Base-by-base conservation (phyloP, 2,329 filamentous ascomycete genomes). In the Endothia cerciana region DNA sequence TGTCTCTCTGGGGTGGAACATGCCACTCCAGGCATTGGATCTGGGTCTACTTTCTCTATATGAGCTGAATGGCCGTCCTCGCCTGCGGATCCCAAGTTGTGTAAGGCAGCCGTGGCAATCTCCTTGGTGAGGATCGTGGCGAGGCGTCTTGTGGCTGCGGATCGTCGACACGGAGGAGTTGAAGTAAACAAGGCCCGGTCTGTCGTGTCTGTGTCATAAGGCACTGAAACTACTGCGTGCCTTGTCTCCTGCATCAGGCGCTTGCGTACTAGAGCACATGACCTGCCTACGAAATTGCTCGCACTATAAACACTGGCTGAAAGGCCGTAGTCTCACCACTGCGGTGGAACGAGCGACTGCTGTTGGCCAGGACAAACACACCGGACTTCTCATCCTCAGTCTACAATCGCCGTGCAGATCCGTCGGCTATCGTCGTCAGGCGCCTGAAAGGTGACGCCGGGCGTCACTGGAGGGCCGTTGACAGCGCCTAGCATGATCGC, bases 251-350 rank as follows among this genome's bases (percentile, higher is more conserved):
- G 19, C 28, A 40, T 10, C 4, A 28, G 17, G 30, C 59, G 33
- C 30, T 33, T 22, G 17, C n/a, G 40, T n/a, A 30, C 11, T 17
- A 38, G 58, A 60, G 58, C 41, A 49, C 58, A 60, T 36, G n/a
- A 49, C 22, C 15, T 45, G 33, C 58, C n/a, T 2, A 30, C 47
- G 22, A 51, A 28, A 30, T 28, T 7, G 15, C 22, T 28, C 22
- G 45, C 45, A 25, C 1, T 28, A 15, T 28, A 5, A 22, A 51
- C 22, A 25, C 47, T 15, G 13, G 22, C 47, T 15, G 47, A 51
- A 8, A 13, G 25, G 15, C 25, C 6, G 2, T 17, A 15, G 43
- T 25, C 51, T 3, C 28, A 30, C 51, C 51, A 36, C 19, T 4
- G 30, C 30, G 51, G 7, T 19, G 19, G 15, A 28, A 55, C 51